A percentile compares a stretch with the other conserved stretches of the same genome.
Evolutionary conservation across 768 basidiomycete species (phyloP).

Genomic region (Scleroderma bovista): DNA sequence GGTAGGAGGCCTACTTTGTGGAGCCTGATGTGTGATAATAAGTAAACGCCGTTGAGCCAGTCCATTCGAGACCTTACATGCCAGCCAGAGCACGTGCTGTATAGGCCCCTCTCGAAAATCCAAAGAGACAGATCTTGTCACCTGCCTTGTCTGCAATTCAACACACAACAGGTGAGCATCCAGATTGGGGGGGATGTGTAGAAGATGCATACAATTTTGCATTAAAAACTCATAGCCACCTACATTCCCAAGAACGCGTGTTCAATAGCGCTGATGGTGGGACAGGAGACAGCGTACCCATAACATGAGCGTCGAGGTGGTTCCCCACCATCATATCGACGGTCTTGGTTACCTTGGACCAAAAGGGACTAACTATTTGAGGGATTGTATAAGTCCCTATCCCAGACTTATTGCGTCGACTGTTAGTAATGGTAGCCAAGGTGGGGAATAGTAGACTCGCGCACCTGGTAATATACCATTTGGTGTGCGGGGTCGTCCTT

Average conservation of each 20-base stretch:
- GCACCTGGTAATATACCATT: conserved; percentile 71
- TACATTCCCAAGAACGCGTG: conserved; percentile 14
- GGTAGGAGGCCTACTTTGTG: conserved; percentile 73
- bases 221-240: conserved; percentile 76
- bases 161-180: background rate
- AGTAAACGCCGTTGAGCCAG: too few species aligned
- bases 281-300: conserved; percentile 39
- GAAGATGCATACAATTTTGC: conserved; percentile 56
- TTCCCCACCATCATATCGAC: conserved; percentile 57
- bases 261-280: background rate
- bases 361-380: conserved; percentile 52
- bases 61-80: conserved; percentile 39
- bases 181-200: background rate
- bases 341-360: conserved; percentile 47
- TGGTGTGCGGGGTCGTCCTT: conserved; percentile 59
- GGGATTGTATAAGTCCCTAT: conserved; percentile 69
- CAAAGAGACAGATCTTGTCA: conserved; percentile 76
- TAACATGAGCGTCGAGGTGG: conserved; percentile 67
- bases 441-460: background rate
- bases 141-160: conserved; percentile 46
- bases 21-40: conserved; percentile 32
- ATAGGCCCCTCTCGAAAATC: conserved; percentile 74
- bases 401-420: conserved; percentile 42
- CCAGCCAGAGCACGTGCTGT: conserved; percentile 70
- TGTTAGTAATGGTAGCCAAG: conserved; percentile 1